phyloP scores from a whole-genome alignment of 768 basidiomycete species.

The Mycena sanguinolenta region DNA sequence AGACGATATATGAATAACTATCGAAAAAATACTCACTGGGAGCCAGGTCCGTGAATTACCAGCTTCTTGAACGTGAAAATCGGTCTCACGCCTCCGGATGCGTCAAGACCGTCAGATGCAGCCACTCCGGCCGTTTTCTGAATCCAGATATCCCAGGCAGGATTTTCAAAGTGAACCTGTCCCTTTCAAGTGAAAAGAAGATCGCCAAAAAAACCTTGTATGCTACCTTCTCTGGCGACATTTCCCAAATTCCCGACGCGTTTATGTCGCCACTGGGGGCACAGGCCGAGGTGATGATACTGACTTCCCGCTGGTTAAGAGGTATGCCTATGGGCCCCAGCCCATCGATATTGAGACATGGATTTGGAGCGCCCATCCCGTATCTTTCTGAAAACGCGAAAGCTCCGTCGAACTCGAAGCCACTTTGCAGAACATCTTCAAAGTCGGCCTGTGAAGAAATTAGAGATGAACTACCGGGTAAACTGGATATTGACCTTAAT shows the following conservation, averaged over 20 bases:
- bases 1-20: no score
- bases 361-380: conserved; percentile 49
- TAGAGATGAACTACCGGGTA: neutral
- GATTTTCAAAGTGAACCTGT: conserved; percentile 35
- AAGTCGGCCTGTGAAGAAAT: conserved; percentile 39
- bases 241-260: conserved; percentile 29
- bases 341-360: conserved; percentile 49
- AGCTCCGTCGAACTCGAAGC: conserved; percentile 40
- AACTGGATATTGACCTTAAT: conserved; percentile 20
- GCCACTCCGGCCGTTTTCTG: conserved; percentile 24
- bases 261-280: conserved; percentile 19
- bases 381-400: conserved; percentile 42
- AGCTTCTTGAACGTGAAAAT: conserved; percentile 23
- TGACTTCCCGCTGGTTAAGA: conserved; percentile 49
- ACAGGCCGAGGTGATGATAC: conserved; percentile 41
- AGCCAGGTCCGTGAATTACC: conserved; percentile 21
- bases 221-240: conserved; percentile 30
- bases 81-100: neutral
- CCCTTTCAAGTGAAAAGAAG: neutral
- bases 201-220: neutral
- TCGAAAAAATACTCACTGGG: conserved; percentile 5
- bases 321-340: conserved; percentile 56
- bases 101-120: conserved; percentile 25
- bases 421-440: conserved; percentile 34
- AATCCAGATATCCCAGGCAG: conserved; percentile 34